These are phyloP conservation scores for Candida xiaguanensis DNA, from an alignment of 805 yeast genomes.

Conservation along the genomic window DNA sequence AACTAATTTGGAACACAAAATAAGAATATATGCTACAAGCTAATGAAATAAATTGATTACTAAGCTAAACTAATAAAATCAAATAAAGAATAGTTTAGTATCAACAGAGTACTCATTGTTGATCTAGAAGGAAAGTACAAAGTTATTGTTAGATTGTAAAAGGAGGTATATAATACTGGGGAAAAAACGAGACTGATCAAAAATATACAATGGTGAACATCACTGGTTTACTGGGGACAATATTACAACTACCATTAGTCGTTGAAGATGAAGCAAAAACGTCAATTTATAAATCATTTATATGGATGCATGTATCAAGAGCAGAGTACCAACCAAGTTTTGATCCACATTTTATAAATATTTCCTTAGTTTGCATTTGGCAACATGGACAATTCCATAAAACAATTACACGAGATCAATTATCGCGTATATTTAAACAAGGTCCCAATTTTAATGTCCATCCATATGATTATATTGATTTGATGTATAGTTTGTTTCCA, in stretches of 20 bases:
- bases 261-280: conserved; percentile 15
- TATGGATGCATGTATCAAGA: conserved; percentile 16
- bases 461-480: conserved; percentile 6
- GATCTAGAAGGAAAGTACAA: too few relatives aligned
- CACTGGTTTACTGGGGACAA: conserved; percentile 9
- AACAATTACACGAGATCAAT: conserved; percentile 10
- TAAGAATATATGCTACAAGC: too few relatives aligned
- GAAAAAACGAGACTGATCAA: too few relatives aligned
- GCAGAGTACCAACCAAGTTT: conserved; percentile 7
- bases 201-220: neutral
- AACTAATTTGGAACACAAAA: too few relatives aligned
- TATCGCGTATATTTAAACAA: conserved; percentile 8
- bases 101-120: too few relatives aligned
- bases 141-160: too few relatives aligned
- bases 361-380: conserved; percentile 16
- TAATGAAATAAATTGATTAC: too few relatives aligned
- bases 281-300: conserved; percentile 13
- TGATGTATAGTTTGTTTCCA: conserved; percentile 17
- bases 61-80: too few relatives aligned
- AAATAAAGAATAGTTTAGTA: too few relatives aligned
- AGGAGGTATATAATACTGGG: too few relatives aligned
- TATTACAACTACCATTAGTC: conserved; percentile 14
- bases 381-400: conserved; percentile 20
- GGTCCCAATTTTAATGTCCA: conserved; percentile 6
- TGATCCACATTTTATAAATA: conserved; percentile 10